Conservation (phyloP, 2,329 filamentous ascomycete genomes). For the Xylariomycetidae sp. region DNA sequence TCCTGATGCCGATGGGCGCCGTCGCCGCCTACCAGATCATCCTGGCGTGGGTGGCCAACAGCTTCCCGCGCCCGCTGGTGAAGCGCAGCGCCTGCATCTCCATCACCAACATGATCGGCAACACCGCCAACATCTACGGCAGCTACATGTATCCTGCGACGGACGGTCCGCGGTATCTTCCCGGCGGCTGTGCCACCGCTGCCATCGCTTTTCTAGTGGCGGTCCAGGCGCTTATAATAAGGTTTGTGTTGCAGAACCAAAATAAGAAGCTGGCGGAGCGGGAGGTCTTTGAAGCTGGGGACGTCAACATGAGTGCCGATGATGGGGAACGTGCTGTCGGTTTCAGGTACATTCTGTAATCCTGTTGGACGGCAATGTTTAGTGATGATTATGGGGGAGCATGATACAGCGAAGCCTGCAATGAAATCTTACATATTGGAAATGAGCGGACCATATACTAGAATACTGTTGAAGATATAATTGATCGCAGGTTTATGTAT, state of each 20-base stretch:
- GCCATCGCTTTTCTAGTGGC: conserved; percentile 56
- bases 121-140: conserved; percentile 43
- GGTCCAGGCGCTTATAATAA: conserved; percentile 44
- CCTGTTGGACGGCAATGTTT: too few species aligned
- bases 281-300: conserved; percentile 21
- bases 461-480: too few species aligned
- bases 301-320: conserved; percentile 3
- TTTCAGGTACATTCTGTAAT: conserved; percentile 22
- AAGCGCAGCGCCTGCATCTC: conserved; percentile 61
- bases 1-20: conserved; percentile 52
- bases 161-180: conserved; percentile 37
- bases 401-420: too few species aligned
- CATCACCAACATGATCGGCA: conserved; percentile 62
- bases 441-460: too few species aligned
- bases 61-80: conserved; percentile 63
- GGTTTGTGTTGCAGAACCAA: conserved; percentile 50
- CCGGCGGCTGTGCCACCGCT: conserved; percentile 55
- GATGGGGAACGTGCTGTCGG: conserved; percentile 9
- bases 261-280: conserved; percentile 53
- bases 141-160: conserved; percentile 41
- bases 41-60: conserved; percentile 63
- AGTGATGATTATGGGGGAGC: too few species aligned
- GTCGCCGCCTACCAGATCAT: conserved; percentile 50
- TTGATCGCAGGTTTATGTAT: too few species aligned
- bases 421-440: too few species aligned